Base-by-base conservation (phyloP, 2,329 filamentous ascomycete species). In the Stagonosporopsis vannaccii region DNA sequence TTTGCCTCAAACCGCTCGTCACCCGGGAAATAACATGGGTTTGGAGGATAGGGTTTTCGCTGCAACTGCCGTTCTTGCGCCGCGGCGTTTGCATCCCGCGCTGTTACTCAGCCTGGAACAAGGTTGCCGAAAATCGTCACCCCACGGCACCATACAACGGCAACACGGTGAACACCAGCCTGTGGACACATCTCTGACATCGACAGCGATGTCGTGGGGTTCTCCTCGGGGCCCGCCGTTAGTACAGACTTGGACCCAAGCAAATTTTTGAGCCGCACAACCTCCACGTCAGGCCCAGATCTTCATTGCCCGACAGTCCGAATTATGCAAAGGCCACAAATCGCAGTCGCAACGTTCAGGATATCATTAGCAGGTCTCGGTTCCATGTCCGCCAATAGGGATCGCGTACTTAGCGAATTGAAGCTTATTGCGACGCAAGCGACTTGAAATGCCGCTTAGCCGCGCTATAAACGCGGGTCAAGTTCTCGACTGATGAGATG, bases 231-330 rank as follows among this genome's bases (percentile, higher is more conserved):
- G 37, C 42, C 47, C 53, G 41, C 53, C 53, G 47, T 37, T 40
- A 56, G 53, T 13, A 36, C 19, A 25, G 15, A 37, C 53, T 37
- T 39, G 23, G 30, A 15, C 30, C 22, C n/a, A 43, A 25, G 42
- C 47, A 56, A 51, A 48, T 32, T 51, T 51, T 49, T 46, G 42
- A 56, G 53, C 53, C 53, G 43, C 53, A 45, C 37, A 41, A 32
- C 30, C 23, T 26, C n/a, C 19, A 37, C 17, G 9, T 12, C 19
- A 37, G 42, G 48, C 36, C 53, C 43, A 56, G 53, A 51, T 51
- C 53, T n/a, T 41, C 48, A 35, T 20, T 39, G 13, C 41, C 47
- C 43, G 47, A 51, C 37, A 42, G 30, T 41, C 47, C 37, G 37
- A 48, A 39, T 46, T 36, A 19, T n/a, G 40, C 17, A 26, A 46